Conservation (phyloP, 2,329 filamentous ascomycete genomes). For the Diaporthe capsici region DNA sequence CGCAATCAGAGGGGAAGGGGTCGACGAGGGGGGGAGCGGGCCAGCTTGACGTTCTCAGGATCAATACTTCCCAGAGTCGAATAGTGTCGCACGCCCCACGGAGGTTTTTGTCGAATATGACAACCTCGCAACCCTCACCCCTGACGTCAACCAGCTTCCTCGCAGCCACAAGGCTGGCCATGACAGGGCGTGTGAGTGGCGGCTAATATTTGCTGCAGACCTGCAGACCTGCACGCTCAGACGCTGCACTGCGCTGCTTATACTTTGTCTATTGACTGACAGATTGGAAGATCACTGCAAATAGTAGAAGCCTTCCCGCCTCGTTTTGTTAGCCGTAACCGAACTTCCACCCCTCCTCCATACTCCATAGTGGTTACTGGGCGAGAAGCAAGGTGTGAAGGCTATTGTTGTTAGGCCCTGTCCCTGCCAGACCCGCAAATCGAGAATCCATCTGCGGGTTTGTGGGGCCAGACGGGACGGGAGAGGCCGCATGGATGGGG, state of each 20-base stretch:
- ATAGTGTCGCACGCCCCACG: slow-evolving; percentile 7
- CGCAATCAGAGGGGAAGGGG: neutral
- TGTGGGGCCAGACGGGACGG: slow-evolving; percentile 28
- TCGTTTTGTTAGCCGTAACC: neutral
- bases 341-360: neutral
- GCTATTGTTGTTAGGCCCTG: neutral
- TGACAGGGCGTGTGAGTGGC: slow-evolving; percentile 28
- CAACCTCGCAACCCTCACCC: neutral
- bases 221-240: slow-evolving; percentile 17
- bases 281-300: slow-evolving; percentile 15
- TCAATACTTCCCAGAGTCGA: slow-evolving; percentile 11
- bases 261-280: slow-evolving; percentile 1
- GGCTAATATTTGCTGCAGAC: slow-evolving; percentile 14
- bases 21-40: neutral
- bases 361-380: neutral
- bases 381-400: neutral
- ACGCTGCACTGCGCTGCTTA: slow-evolving; percentile 11
- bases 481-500: slow-evolving; percentile 19
- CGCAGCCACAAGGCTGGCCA: neutral
- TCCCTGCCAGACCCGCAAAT: neutral
- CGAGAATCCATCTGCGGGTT: slow-evolving; percentile 5
- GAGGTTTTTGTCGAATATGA: slow-evolving; percentile 7
- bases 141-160: slow-evolving; percentile 12
- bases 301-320: neutral
- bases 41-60: neutral